Evolutionary conservation across 257 asterid genomes (phyloP).

Genomic region (Nemophila menziesii): DNA sequence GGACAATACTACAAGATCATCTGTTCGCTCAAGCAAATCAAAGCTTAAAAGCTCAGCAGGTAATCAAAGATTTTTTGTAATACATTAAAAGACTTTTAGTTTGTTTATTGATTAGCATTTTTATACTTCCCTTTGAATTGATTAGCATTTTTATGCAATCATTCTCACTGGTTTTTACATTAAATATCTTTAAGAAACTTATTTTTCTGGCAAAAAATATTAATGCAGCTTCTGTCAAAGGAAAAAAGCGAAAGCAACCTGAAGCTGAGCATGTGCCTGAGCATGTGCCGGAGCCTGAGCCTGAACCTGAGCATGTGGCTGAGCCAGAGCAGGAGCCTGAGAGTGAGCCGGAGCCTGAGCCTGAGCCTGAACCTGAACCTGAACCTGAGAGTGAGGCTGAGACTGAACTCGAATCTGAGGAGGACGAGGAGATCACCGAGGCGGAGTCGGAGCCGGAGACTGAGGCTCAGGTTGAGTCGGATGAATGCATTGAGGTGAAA

Average conservation of each 20-base stretch:
- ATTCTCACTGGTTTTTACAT: not conserved
- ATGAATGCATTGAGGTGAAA: slow-evolving; percentile 8
- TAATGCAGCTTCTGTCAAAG: slow-evolving; percentile 5
- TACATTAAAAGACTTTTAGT: no score
- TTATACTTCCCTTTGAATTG: not conserved
- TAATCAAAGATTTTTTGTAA: not conserved
- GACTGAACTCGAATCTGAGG: no score
- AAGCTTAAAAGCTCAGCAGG: slow-evolving; percentile 77
- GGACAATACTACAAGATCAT: slow-evolving; percentile 55
- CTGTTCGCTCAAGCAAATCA: slow-evolving; percentile 64
- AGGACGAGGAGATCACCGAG: no score
- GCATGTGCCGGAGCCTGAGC: not conserved
- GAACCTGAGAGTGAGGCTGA: no score
- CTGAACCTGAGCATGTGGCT: no score
- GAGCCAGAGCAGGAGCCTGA: no score
- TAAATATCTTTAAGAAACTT: not conserved
- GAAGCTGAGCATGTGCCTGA: not conserved
- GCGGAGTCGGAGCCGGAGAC: no score
- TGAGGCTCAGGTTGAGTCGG: no score
- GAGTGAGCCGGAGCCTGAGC: no score
- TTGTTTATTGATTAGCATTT: no score
- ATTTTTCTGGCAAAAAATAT: not conserved
- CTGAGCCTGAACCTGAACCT: no score
- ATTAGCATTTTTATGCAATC: slow-evolving; percentile 4
- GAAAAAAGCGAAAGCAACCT: slow-evolving; percentile 10